Base-by-base conservation (phyloP, 2,329 filamentous ascomycete genomes). In the Penicillium griseofulvum region DNA sequence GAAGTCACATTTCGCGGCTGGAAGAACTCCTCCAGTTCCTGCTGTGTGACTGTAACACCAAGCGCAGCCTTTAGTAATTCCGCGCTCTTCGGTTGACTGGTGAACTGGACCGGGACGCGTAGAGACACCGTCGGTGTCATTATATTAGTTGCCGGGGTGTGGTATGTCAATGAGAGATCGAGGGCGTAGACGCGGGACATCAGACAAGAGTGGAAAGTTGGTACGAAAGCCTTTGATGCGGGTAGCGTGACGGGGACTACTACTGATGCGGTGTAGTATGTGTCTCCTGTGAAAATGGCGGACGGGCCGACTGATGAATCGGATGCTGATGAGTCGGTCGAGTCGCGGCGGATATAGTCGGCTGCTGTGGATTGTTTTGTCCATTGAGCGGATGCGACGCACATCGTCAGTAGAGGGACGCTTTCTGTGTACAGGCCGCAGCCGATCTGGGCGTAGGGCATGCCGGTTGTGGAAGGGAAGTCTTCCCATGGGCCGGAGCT, bases 171-270 rank as follows among this genome's bases (percentile, higher is more conserved):
- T 14, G 77, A 75, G 54, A 90, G 71, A 50, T 84, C 81, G 14
- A 90, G 78, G 4, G 76, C 71, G 68, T 90, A 90, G 17, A 79
- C 74, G 49, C 87, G 80, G n/a, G 83, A 84, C 42, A 85, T 74
- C 50, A 89, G 79, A 68, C 87, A 90, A 37, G 82, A 80, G 74
- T 89, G 84, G 73, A 90, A 90, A 2, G 86, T 87, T 1, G 87
- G 87, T 19, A 87, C 74, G 68, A 87, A 87, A 26, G 80, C 74
- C 62, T 86, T 87, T 58, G 75, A 76, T n/a, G 68, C 65, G 2
- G 87, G 86, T 0, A 88, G 77, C 0, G 80, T 80, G 64, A 89
- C 75, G 0, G 87, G 87, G 2, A 89, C 81, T 2, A 87, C 68
- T 34, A 90, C 74, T n/a, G 77, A 77, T 7, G 86, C 79, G 3